A percentile compares a stretch with the other conserved stretches of the same genome.
phyloP scores from a whole-genome alignment of 2,329 filamentous ascomycete species.

The Monosporascus cannonballus region DNA sequence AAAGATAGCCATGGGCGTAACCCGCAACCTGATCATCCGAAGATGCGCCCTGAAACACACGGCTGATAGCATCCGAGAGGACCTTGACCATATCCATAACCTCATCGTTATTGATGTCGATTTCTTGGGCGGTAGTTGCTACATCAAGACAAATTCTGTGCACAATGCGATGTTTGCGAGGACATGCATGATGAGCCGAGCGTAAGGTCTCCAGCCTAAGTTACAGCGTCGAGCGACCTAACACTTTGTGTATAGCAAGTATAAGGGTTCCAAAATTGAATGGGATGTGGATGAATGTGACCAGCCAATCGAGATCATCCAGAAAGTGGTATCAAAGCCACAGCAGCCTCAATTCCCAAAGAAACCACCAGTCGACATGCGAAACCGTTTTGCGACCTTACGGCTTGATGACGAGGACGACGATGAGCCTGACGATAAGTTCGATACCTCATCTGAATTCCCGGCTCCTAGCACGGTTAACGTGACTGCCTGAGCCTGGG shows the following conservation, averaged over 20 bases:
- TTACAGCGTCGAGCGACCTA: constrained; percentile 6
- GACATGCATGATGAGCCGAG: constrained; percentile 67
- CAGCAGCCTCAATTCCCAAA: constrained; percentile 6
- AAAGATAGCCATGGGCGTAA: constrained; percentile 61
- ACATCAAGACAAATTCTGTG: constrained; percentile 72
- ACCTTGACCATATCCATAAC: constrained; percentile 79
- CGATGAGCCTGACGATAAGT: constrained; percentile 22
- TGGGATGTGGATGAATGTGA: constrained; percentile 71
- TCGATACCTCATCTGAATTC: constrained; percentile 25
- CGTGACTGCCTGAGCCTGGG: constrained; percentile 12
- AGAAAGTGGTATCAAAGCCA: constrained; percentile 14
- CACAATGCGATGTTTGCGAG: constrained; percentile 69
- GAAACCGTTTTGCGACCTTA: constrained; percentile 23
- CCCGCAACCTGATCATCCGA: constrained; percentile 67
- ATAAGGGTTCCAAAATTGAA: constrained; percentile 65
- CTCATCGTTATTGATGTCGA: constrained; percentile 62
- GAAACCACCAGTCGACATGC: constrained; percentile 6
- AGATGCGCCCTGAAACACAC: constrained; percentile 53
- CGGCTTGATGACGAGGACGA: constrained; percentile 24
- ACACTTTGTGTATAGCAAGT: constrained; percentile 44
- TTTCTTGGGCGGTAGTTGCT: constrained; percentile 53
- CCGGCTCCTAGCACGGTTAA: constrained; percentile 20
- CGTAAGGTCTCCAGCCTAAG: constrained; percentile 29
- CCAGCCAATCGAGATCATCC: constrained; percentile 40
- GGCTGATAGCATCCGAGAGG: constrained; percentile 58